Base-by-base conservation (phyloP, 305 asterid genomes). In the Fraxinus xanthoxyloides region DNA sequence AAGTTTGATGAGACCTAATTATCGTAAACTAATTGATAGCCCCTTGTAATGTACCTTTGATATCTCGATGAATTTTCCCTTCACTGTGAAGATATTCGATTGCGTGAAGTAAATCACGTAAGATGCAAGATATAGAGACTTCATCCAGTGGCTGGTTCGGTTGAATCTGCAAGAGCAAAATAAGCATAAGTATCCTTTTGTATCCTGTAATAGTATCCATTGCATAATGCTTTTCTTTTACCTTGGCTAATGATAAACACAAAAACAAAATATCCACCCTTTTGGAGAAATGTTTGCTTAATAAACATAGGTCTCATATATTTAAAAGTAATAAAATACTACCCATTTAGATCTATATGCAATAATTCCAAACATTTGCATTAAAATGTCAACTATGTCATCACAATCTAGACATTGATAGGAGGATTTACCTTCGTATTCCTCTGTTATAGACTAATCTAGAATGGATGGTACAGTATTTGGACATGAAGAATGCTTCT, bases 61-160 rank as follows among this genome's bases (percentile, higher is more conserved):
- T 93, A 89, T 95, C 98, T 83, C 98, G 91, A 82, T 95, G 98
- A 85, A 95, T 95, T 89, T 95, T 95, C 77, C 98, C 98, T 91
- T 95, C 98, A 19, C 73, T 90, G 89, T 95, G 98, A 84, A 95
- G 98, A 86, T 95, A 95, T 81, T 95, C 98, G 65, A 95, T 63
- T 51, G 98, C 98, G 77, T 93, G 97, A 81, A 95, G 98, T 88
- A 93, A 88, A 87, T 95, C 98, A 34, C 98, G 94, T 59, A 26
- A 28, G 48, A 36, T 38, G 17, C 40, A 51, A 31, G 70, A 80
- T 67, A 74, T 72, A 19, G 35, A 74, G 59, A 78, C 17, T 78
- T 95, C 98, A 89, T 95, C 98, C 89, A 95, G 84, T 32, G 98
- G 98, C 83, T 91, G 93, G 84, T 95, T 93, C 65, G 98, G 98